A percentile compares a stretch with the other conserved stretches of the same genome.
These are phyloP conservation scores for Yamadazyma tumulicola DNA, from an alignment of 805 yeast genomes.

Conservation along the genomic window DNA sequence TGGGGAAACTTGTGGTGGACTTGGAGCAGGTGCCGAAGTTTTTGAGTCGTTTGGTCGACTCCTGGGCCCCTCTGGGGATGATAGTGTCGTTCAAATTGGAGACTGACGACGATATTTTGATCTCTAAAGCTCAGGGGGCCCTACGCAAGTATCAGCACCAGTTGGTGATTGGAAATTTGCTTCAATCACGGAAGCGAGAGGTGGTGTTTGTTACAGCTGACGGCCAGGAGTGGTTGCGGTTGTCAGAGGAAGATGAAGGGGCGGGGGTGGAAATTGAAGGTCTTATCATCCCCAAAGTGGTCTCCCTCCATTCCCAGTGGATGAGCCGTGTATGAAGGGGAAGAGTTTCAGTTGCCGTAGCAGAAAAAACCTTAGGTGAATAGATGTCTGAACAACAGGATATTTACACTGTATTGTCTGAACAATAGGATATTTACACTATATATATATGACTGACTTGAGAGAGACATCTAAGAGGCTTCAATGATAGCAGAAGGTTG, in stretches of 20 bases:
- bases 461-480: too few species aligned
- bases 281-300: slow-evolving; percentile 73
- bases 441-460: too few species aligned
- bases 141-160: slow-evolving; percentile 86
- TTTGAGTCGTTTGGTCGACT: slow-evolving; percentile 77
- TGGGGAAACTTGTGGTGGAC: slow-evolving; percentile 77
- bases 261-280: slow-evolving; percentile 66
- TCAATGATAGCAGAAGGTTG: too few species aligned
- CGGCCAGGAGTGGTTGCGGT: slow-evolving; percentile 47
- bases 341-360: too few species aligned
- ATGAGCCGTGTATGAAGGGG: too few species aligned
- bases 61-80: slow-evolving; percentile 96
- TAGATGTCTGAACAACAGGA: too few species aligned
- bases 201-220: slow-evolving; percentile 76
- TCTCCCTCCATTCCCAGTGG: slow-evolving; percentile 63
- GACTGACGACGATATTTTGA: slow-evolving; percentile 70
- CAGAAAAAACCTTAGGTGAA: neutral
- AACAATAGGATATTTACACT: too few species aligned
- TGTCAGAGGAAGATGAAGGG: slow-evolving; percentile 40
- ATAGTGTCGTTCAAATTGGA: slow-evolving; percentile 92
- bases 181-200: slow-evolving; percentile 83
- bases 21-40: slow-evolving; percentile 97
- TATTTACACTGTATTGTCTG: too few species aligned
- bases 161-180: slow-evolving; percentile 86
- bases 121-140: slow-evolving; percentile 75